A percentile compares a stretch with the other conserved stretches of the same genome.
Conservation (phyloP, 1,284 basidiomycete species). For the Cryptococcus sp. region DNA sequence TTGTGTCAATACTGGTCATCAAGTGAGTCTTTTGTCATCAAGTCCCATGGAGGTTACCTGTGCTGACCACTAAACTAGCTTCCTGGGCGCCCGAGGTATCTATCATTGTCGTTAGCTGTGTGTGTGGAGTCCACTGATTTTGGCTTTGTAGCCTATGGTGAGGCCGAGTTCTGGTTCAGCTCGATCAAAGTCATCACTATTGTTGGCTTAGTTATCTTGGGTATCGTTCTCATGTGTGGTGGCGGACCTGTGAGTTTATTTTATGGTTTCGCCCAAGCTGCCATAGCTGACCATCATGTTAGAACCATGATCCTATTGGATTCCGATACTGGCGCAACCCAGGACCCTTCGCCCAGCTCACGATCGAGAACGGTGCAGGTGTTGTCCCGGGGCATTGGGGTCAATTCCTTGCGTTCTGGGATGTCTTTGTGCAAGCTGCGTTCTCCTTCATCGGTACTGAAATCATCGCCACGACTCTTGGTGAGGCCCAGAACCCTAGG, state of each 20-base stretch:
- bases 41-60: too few species aligned
- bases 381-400: constrained; percentile 22
- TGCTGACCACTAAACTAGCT: constrained; percentile 9
- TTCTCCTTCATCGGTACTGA: constrained; percentile 30
- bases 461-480: constrained; percentile 29
- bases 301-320: constrained; percentile 50
- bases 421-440: constrained; percentile 22
- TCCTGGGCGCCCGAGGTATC: constrained; percentile 46
- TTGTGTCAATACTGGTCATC: constrained; percentile 39
- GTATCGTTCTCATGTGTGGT: constrained; percentile 66
- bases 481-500: constrained; percentile 36
- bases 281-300: background rate
- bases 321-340: constrained; percentile 60
- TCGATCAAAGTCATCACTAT: constrained; percentile 30
- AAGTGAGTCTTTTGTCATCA: constrained; percentile 28
- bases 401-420: constrained; percentile 14
- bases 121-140: constrained; percentile 44
- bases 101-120: constrained; percentile 15
- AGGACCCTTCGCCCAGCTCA: constrained; percentile 6
- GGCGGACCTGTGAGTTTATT: constrained; percentile 55
- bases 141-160: constrained; percentile 32
- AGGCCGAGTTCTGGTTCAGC: constrained; percentile 41
- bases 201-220: constrained; percentile 54
- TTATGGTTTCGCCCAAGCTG: background rate
- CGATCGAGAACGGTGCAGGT: constrained; percentile 18